These are phyloP conservation scores for Naganishia onofrii DNA, from an alignment of 768 basidiomycete species.

Conservation along the genomic window DNA sequence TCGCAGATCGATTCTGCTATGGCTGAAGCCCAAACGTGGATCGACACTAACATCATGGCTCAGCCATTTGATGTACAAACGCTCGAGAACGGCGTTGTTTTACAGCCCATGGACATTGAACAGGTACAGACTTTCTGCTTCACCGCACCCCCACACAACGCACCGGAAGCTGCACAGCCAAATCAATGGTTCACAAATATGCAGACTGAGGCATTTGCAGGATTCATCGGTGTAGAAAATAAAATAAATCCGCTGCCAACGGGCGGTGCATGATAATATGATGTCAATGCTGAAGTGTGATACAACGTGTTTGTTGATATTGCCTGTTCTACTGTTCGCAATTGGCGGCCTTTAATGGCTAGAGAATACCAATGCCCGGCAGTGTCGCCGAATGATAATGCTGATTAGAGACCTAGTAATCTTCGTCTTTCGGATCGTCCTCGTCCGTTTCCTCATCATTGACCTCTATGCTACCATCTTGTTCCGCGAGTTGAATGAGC, in stretches of 20 bases:
- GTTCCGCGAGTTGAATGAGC: constrained; percentile 15
- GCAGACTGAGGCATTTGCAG: constrained; percentile 82
- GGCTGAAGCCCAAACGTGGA: constrained; percentile 65
- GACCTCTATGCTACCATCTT: constrained; percentile 23
- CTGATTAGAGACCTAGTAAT: constrained; percentile 11
- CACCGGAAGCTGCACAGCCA: constrained; percentile 47
- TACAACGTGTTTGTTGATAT: background rate
- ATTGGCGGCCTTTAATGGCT: background rate
- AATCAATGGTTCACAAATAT: constrained; percentile 79
- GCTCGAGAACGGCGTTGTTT: constrained; percentile 33
- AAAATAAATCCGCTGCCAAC: constrained; percentile 59
- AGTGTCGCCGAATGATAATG: background rate
- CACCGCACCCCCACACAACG: constrained; percentile 56
- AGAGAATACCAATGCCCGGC: background rate
- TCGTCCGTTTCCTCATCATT: constrained; percentile 11
- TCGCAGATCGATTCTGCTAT: constrained; percentile 58
- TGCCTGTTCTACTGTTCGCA: background rate
- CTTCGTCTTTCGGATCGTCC: constrained; percentile 17
- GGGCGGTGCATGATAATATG: background rate
- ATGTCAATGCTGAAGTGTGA: background rate
- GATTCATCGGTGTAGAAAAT: constrained; percentile 74
- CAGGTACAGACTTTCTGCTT: constrained; percentile 66
- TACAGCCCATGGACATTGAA: constrained; percentile 52
- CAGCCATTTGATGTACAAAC: constrained; percentile 31
- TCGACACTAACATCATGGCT: constrained; percentile 59